Percentiles rank a stretch among this genome's conserved stretches.
These are phyloP conservation scores for Elaeagnus macrophylla DNA, from an alignment of 306 rosid genomes.

Conservation along the genomic window DNA sequence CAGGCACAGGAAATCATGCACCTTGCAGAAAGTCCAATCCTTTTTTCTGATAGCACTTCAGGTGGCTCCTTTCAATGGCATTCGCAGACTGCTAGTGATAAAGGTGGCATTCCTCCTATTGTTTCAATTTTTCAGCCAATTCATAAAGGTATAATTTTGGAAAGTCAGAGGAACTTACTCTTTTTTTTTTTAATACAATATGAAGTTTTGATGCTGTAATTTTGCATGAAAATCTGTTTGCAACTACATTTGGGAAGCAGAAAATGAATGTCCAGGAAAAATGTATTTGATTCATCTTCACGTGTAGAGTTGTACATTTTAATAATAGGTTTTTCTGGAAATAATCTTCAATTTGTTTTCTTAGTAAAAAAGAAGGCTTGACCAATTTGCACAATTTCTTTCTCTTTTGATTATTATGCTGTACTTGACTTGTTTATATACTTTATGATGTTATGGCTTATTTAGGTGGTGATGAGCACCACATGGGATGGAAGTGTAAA, in stretches of 20 bases:
- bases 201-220: not conserved
- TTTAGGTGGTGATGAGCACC: no score
- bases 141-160: not conserved
- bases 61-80: conserved; percentile 2
- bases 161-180: not conserved
- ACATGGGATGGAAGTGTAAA: no score
- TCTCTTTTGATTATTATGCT: no score
- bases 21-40: conserved; percentile 7
- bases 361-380: no score
- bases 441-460: no score
- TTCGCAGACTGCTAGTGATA: not conserved
- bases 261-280: no score
- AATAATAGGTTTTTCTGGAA: no score
- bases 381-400: no score
- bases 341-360: no score
- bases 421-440: no score
- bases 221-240: not conserved
- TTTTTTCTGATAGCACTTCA: conserved; percentile 5
- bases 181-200: not conserved
- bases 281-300: no score
- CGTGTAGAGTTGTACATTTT: no score
- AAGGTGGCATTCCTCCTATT: not conserved
- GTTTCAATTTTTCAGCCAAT: not conserved
- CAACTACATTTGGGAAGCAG: not conserved
- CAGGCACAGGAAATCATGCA: conserved; percentile 7